Evolutionary conservation across 2,329 filamentous ascomycete genomes (phyloP).

Genomic region (Acrocalymma vagum): DNA sequence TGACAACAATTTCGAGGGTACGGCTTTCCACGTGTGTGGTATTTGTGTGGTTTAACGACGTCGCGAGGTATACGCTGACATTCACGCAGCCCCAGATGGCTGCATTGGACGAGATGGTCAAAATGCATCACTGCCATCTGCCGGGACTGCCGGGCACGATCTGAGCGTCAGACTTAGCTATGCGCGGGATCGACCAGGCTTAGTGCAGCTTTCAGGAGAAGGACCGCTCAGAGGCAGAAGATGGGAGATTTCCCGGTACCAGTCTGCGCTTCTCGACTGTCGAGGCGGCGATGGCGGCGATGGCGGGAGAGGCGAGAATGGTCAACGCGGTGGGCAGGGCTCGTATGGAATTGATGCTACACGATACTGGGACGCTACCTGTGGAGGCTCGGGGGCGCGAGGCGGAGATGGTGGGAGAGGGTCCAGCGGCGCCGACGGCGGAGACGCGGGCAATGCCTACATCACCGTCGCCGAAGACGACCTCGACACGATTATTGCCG

Average conservation of each 20-base stretch:
- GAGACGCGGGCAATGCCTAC: constrained; percentile 15
- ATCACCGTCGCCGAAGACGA: constrained; percentile 21
- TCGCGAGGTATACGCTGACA: too few species aligned
- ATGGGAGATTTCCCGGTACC: constrained; percentile 16
- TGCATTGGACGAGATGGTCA: too few species aligned
- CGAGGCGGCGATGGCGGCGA: constrained; percentile 13
- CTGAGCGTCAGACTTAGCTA: constrained; percentile 16
- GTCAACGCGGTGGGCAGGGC: constrained; percentile 21
- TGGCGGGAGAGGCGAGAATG: constrained; percentile 18
- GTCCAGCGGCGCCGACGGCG: constrained; percentile 17
- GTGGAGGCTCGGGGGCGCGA: constrained; percentile 10
- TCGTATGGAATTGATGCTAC: constrained; percentile 15
- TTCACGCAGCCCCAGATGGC: too few species aligned
- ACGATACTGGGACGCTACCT: constrained; percentile 9
- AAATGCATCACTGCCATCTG: too few species aligned
- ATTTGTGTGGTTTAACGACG: too few species aligned
- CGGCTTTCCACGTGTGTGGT: too few species aligned
- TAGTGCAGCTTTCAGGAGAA: constrained; percentile 19
- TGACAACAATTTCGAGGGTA: too few species aligned
- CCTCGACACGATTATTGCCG: constrained; percentile 14
- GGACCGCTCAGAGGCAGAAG: constrained; percentile 8
- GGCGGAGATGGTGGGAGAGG: constrained; percentile 21
- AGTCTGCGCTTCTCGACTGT: constrained; percentile 11
- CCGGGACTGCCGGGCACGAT: constrained; percentile 12
- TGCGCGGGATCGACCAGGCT: constrained; percentile 2